These are phyloP conservation scores for Pythium rishiriense DNA, from an alignment of 352 stramenopile species.

Conservation along the genomic window DNA sequence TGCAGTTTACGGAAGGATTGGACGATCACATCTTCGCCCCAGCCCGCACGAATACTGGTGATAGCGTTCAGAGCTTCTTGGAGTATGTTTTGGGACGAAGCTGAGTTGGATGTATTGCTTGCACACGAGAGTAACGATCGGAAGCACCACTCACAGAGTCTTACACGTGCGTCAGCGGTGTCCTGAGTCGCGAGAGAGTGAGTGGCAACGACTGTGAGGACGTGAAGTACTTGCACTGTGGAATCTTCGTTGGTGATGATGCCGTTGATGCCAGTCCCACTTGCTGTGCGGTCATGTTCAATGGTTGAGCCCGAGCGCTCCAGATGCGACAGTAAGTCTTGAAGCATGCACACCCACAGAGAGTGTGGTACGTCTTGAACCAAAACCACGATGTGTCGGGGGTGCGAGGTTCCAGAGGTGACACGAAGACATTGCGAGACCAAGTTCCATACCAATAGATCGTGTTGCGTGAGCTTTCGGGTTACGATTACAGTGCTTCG, in stretches of 20 bases:
- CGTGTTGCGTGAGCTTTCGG: slow-evolving; percentile 8
- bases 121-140: background rate
- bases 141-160: slow-evolving; percentile 15
- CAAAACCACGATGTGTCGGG: slow-evolving; percentile 4
- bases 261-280: background rate
- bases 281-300: background rate
- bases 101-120: background rate
- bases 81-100: background rate
- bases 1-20: slow-evolving; percentile 28
- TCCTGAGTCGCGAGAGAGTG: background rate
- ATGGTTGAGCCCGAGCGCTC: background rate
- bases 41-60: slow-evolving; percentile 5
- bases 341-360: slow-evolving; percentile 14
- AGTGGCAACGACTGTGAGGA: slow-evolving; percentile 9
- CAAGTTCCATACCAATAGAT: slow-evolving; percentile 21
- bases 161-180: background rate
- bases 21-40: slow-evolving; percentile 36
- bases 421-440: slow-evolving; percentile 12
- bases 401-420: background rate
- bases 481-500: background rate
- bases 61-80: slow-evolving; percentile 17
- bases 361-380: slow-evolving; percentile 16
- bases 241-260: background rate
- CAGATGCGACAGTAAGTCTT: slow-evolving; percentile 10
- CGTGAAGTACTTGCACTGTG: slow-evolving; percentile 4